Conservation (phyloP, 2,329 filamentous ascomycete genomes). For the Hypocrella siamensis region DNA sequence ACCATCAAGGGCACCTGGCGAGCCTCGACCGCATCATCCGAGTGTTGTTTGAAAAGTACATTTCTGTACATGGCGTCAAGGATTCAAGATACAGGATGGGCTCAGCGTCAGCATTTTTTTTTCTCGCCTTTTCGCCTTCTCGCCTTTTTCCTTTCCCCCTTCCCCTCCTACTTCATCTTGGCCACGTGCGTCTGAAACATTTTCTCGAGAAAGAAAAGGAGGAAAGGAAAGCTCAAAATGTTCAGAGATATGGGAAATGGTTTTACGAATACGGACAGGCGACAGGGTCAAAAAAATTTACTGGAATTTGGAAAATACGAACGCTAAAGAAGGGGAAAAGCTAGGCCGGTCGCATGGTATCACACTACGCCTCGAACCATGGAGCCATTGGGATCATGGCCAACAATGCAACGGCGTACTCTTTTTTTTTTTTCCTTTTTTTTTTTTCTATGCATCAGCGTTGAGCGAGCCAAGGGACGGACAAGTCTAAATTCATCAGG, state of each 20-base stretch:
- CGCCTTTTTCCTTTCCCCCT: not conserved
- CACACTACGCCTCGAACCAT: not conserved
- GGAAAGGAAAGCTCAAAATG: not conserved
- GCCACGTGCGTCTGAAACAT: too few relatives aligned
- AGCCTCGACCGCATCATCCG: too few relatives aligned
- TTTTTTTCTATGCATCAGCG: not conserved
- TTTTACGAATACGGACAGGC: too few relatives aligned
- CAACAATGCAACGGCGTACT: too few relatives aligned
- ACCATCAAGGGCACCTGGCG: too few relatives aligned
- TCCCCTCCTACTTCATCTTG: not conserved
- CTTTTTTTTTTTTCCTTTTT: too few relatives aligned
- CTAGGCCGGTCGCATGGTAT: not conserved
- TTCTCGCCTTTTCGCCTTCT: not conserved
- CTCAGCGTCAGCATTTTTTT: too few relatives aligned
- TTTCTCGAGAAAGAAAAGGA: not conserved
- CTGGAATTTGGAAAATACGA: not conserved
- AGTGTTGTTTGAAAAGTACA: too few relatives aligned
- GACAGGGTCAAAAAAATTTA: not conserved
- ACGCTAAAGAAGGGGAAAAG: not conserved
- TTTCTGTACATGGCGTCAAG: too few relatives aligned
- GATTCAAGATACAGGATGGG: too few relatives aligned
- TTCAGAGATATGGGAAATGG: not conserved
- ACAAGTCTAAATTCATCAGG: too few relatives aligned
- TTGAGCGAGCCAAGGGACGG: not conserved
- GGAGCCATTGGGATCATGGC: not conserved